Conservation (phyloP, 2,329 filamentous ascomycete genomes). For the Sphaerulina musiva region DNA sequence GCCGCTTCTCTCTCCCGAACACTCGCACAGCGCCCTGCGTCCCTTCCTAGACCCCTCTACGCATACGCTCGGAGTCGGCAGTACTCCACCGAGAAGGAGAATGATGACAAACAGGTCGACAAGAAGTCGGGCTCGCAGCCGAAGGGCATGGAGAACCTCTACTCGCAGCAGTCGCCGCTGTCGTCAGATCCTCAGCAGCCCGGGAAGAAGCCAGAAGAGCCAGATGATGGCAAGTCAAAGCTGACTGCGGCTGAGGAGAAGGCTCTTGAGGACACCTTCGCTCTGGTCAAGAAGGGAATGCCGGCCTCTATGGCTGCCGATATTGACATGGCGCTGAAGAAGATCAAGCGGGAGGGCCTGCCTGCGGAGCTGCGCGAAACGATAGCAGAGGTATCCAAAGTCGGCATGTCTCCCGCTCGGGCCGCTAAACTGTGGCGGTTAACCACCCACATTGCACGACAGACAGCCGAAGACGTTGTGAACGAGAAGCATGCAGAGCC, state of each 20-base stretch:
- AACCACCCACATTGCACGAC: constrained; percentile 51
- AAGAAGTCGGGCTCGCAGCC: constrained; percentile 32
- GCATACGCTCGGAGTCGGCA: constrained; percentile 39
- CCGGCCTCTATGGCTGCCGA: constrained; percentile 56
- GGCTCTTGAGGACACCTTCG: constrained; percentile 52
- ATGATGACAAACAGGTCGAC: constrained; percentile 25
- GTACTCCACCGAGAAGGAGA: constrained; percentile 41
- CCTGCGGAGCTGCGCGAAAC: constrained; percentile 62
- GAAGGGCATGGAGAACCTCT: constrained; percentile 43
- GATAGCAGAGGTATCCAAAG: constrained; percentile 50
- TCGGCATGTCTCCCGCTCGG: constrained; percentile 53
- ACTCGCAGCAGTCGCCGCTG: constrained; percentile 39
- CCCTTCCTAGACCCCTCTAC: constrained; percentile 40
- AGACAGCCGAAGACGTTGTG: constrained; percentile 41
- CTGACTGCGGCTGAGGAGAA: constrained; percentile 53
- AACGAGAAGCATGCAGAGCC: constrained; percentile 29
- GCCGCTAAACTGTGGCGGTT: constrained; percentile 56
- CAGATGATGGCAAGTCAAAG: constrained; percentile 38
- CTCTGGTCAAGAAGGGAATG: constrained; percentile 51
- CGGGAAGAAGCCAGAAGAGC: constrained; percentile 34
- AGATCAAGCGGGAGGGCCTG: constrained; percentile 62
- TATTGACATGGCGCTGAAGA: constrained; percentile 54
- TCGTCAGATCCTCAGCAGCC: constrained; percentile 29
- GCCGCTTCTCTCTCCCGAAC: constrained; percentile 32
- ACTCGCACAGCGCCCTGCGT: constrained; percentile 34